Evolutionary conservation across 768 basidiomycete species (phyloP).

Genomic region (Chalciporus chontae): DNA sequence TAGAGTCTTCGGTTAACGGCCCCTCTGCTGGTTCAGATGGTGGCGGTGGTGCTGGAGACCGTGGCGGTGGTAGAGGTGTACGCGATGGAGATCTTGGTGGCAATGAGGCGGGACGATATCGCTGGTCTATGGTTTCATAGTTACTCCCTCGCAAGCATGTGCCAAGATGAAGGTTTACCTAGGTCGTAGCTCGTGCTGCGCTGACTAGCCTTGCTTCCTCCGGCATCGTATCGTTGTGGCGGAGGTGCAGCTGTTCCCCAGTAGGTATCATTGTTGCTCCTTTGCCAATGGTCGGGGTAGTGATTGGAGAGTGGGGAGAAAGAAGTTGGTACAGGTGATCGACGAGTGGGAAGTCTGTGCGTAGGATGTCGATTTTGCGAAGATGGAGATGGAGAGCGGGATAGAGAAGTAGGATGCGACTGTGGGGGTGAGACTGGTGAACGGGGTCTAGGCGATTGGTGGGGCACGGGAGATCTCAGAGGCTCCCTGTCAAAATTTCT

Average conservation of each 20-base stretch:
- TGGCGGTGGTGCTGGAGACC: constrained; percentile 27
- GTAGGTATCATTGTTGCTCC: constrained; percentile 26
- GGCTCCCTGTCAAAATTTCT: constrained; percentile 21
- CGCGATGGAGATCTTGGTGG: constrained; percentile 22
- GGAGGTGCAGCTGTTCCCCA: constrained; percentile 10
- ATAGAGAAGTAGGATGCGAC: constrained; percentile 27
- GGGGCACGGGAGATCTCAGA: constrained; percentile 21
- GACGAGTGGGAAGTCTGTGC: constrained; percentile 34
- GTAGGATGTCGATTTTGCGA: constrained; percentile 32
- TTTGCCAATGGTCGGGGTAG: constrained; percentile 35
- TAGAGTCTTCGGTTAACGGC: constrained; percentile 4
- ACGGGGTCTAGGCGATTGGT: constrained; percentile 17
- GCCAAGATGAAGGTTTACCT: constrained; percentile 7
- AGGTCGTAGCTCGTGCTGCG: constrained; percentile 7
- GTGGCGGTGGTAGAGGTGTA: constrained; percentile 14
- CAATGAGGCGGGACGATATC: constrained; percentile 22
- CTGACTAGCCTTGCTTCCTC: constrained; percentile 3
- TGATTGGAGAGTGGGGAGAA: constrained; percentile 41
- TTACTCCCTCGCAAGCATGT: neutral
- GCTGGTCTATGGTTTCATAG: constrained; percentile 7
- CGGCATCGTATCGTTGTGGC: constrained; percentile 6
- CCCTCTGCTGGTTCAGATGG: constrained; percentile 39
- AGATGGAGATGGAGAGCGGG: constrained; percentile 39
- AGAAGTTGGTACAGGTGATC: constrained; percentile 30
- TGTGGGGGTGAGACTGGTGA: constrained; percentile 21